Base-by-base conservation (phyloP, 139 green algal species). In the Haematococcus sp. region DNA sequence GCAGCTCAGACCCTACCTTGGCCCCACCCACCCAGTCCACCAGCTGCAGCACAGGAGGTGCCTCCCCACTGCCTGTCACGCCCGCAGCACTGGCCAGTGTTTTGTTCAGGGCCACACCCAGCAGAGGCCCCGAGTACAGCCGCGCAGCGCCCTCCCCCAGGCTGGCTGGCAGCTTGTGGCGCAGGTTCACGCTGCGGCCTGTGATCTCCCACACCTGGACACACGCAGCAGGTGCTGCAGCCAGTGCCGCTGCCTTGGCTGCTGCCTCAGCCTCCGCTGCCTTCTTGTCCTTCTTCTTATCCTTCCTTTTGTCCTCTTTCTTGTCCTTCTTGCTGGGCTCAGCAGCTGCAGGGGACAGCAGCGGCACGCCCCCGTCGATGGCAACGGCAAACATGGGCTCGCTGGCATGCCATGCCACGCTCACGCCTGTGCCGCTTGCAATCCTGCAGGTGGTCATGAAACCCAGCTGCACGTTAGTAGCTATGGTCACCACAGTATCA, bases 1-100 rank as follows among this genome's bases (percentile, higher is more conserved):
- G 78, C 51, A 89, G 66, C 70, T 87, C 80, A 7, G 78, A 71
- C 11, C 81, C 84, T 46, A 85, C 49, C 30, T 77, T 75, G 4
- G 13, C 7, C 19, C 69, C 55, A 17, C 27, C 49, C n/a, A 65
- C 69, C 78, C 78, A 84, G 63, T 66, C 68, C 58, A 64, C 79
- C 58, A 84, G 67, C 63, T 84, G 78, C 73, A 84, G 31, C 19
- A 76, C 78, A 17, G 51, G 11, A 32, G 52, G 68, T n/a, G 68
- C 31, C 63, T 28, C 63, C 4, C 16, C 63, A 16, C 34, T 31
- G 5, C 23, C 32, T 3, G n/a, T 27, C 63, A 54, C 3, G 22
- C 19, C 30, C 15, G 63, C 23, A 60, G 44, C 40, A 40, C n/a
- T 60, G 23, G 63, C 31, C 30, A 69, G 33, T 31, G 59, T 44